A percentile compares a stretch with the other conserved stretches of the same genome.
These are phyloP conservation scores for Penicillium canariense DNA, from an alignment of 495 filamentous ascomycete genomes.

Conservation along the genomic window DNA sequence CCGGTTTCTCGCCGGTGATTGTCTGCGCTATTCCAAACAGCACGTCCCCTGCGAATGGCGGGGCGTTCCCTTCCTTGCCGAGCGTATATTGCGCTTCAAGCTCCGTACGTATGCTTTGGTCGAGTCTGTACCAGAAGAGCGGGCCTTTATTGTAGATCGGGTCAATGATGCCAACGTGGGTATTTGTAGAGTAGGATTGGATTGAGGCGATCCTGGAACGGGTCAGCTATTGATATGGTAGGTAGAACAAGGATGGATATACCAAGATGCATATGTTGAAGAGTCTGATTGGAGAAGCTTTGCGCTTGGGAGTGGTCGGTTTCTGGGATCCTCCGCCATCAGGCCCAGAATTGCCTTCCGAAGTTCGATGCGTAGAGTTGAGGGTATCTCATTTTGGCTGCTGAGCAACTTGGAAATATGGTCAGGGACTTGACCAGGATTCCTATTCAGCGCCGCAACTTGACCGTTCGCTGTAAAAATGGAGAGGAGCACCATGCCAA, in stretches of 20 bases:
- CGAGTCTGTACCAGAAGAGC: slow-evolving; percentile 22
- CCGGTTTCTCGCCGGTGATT: slow-evolving; percentile 19
- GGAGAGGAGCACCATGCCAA: slow-evolving; percentile 17
- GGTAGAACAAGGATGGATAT: neutral
- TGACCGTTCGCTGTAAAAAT: slow-evolving; percentile 15
- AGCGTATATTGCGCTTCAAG: slow-evolving; percentile 18
- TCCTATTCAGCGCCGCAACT: neutral
- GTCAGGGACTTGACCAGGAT: neutral
- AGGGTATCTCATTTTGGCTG: slow-evolving; percentile 6
- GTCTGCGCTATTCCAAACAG: slow-evolving; percentile 24
- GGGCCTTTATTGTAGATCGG: slow-evolving; percentile 26
- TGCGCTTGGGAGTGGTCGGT: slow-evolving; percentile 13
- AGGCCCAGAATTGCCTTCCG: slow-evolving; percentile 10
- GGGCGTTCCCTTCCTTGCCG: slow-evolving; percentile 7
- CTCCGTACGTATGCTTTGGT: slow-evolving; percentile 15
- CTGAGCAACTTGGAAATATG: slow-evolving; percentile 5
- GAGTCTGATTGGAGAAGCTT: slow-evolving; percentile 13
- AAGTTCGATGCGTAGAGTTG: slow-evolving; percentile 7
- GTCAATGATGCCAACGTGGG: slow-evolving; percentile 16
- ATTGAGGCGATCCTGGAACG: slow-evolving; percentile 8
- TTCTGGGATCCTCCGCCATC: slow-evolving; percentile 17
- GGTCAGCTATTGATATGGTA: neutral
- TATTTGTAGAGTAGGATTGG: slow-evolving; percentile 1
- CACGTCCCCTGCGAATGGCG: slow-evolving; percentile 15
- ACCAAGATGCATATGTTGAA: slow-evolving; percentile 20